A percentile compares a stretch with the other conserved stretches of the same genome.
Conservation (phyloP, 1,284 basidiomycete species). For the Sporisorium sorghi region DNA sequence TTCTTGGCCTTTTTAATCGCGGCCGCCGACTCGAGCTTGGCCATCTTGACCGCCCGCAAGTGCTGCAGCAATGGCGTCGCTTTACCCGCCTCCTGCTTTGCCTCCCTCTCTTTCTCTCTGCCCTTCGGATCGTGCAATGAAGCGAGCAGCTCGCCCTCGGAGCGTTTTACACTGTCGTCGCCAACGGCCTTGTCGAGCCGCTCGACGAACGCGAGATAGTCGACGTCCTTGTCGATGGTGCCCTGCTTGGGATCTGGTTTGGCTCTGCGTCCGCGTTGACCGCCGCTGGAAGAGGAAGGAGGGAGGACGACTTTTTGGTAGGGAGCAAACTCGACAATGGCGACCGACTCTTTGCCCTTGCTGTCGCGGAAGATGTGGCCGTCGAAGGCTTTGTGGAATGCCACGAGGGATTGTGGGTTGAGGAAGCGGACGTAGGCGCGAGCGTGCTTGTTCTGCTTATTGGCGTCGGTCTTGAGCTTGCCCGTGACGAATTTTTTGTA, state of each 20-base stretch:
- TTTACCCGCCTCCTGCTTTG: constrained; percentile 25
- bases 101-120: constrained; percentile 28
- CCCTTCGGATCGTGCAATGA: constrained; percentile 22
- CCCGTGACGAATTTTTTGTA: constrained; percentile 54
- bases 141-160: constrained; percentile 53
- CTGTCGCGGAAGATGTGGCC: constrained; percentile 93
- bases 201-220: constrained; percentile 45
- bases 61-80: constrained; percentile 60
- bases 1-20: constrained; percentile 40
- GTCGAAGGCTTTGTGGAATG: constrained; percentile 86
- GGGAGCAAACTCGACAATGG: constrained; percentile 92
- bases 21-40: constrained; percentile 34
- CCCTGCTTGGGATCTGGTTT: constrained; percentile 79
- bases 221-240: constrained; percentile 77
- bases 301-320: constrained; percentile 79
- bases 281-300: not conserved
- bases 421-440: constrained; percentile 93
- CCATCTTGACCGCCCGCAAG: constrained; percentile 47
- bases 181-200: constrained; percentile 33
- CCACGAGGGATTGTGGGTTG: constrained; percentile 77
- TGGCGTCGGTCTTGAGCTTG: constrained; percentile 53
- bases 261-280: constrained; percentile 72
- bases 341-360: constrained; percentile 85
- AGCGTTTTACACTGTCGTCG: constrained; percentile 33
- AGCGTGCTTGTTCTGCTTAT: constrained; percentile 71